phyloP scores from a whole-genome alignment of 129 eudicot genomes.

The Escallonia herrerae region DNA sequence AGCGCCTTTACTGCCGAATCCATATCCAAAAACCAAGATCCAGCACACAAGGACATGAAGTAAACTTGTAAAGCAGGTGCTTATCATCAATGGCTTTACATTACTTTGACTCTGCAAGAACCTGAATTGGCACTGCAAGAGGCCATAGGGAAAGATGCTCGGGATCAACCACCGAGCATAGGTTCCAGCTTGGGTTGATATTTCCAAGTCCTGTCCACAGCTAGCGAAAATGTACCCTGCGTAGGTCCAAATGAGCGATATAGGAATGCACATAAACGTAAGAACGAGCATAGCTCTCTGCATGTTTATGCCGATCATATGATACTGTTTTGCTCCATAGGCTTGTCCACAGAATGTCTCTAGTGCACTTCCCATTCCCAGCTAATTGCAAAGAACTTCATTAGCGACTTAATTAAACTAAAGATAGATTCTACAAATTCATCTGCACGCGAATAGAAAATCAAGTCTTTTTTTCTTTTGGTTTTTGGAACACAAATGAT shows the following conservation, averaged over 20 bases:
- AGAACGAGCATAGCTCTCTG: conserved; percentile 35
- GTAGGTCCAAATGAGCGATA: conserved; percentile 32
- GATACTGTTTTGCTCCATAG: conserved; percentile 39
- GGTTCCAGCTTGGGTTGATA: conserved; percentile 30
- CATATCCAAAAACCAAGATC: conserved; percentile 31
- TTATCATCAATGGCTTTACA: conserved; percentile 35
- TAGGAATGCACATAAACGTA: conserved; percentile 30
- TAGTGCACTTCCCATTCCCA: conserved; percentile 47
- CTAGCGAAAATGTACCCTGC: conserved; percentile 13
- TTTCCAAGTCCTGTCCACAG: conserved; percentile 33
- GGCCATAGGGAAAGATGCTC: conserved; percentile 35
- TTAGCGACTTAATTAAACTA: no score
- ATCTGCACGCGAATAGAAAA: no score
- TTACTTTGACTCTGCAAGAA: conserved; percentile 39
- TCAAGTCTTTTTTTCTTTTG: no score
- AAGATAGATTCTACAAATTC: no score
- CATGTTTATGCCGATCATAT: conserved; percentile 36
- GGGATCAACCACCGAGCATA: conserved; percentile 37
- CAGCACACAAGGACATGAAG: conserved; percentile 31
- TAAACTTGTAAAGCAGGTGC: conserved; percentile 29
- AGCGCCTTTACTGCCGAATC: conserved; percentile 43
- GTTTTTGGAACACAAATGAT: no score
- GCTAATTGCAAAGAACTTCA: conserved; percentile 13
- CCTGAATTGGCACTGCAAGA: conserved; percentile 40
- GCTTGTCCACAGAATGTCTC: conserved; percentile 56